Percentiles rank a stretch among this genome's conserved stretches.
These are phyloP conservation scores for Loxodes magnus DNA, from an alignment of 73 alveolate genomes.

Conservation along the genomic window DNA sequence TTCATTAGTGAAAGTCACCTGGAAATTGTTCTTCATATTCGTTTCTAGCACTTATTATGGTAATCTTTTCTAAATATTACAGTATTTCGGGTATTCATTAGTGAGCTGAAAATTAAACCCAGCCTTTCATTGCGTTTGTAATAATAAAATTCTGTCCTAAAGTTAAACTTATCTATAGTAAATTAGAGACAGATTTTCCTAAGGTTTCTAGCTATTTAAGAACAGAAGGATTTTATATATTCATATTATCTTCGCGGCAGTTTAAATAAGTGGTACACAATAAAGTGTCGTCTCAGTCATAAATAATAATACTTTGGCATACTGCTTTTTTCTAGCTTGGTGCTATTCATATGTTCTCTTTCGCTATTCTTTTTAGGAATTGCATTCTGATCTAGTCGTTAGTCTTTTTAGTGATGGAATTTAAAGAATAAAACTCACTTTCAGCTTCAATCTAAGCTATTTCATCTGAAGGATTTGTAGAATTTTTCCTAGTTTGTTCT, in stretches of 20 bases:
- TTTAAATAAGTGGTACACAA: conserved; percentile 87
- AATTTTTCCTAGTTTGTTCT: neutral
- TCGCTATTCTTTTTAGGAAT: conserved; percentile 29
- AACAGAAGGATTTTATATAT: conserved; percentile 13
- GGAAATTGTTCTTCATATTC: conserved; percentile 89
- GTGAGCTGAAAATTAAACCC: conserved; percentile 93
- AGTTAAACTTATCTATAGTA: neutral
- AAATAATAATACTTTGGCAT: conserved; percentile 71
- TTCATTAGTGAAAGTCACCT: conserved; percentile 56
- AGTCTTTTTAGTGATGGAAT: neutral
- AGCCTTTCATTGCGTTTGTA: conserved; percentile 98
- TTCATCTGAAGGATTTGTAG: neutral
- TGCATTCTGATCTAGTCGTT: conserved; percentile 29
- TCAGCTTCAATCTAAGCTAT: neutral
- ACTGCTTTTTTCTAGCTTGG: conserved; percentile 41
- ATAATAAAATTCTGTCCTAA: conserved; percentile 77
- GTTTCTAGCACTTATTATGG: conserved; percentile 81
- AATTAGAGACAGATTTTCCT: conserved; percentile 25
- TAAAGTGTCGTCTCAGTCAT: conserved; percentile 99
- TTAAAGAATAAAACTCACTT: neutral
- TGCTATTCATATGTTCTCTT: conserved; percentile 46
- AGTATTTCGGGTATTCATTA: conserved; percentile 56
- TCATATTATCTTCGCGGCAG: conserved; percentile 54
- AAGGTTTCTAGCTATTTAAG: conserved; percentile 14
- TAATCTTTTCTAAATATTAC: conserved; percentile 41